Conservation (phyloP, 2,329 filamentous ascomycete genomes). For the Colletotrichum gloeosporioides region DNA sequence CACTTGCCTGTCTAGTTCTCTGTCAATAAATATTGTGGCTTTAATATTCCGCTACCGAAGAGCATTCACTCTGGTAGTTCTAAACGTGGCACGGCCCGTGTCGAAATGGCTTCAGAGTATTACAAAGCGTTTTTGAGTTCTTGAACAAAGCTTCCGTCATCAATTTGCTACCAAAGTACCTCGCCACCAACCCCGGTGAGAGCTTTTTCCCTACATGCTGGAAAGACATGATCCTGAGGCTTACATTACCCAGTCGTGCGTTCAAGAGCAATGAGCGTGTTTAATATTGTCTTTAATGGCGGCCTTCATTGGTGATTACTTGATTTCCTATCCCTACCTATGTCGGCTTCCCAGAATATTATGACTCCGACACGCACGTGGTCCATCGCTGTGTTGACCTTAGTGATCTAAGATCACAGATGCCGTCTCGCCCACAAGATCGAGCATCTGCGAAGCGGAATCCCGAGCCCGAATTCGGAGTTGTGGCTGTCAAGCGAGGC, state of each 20-base stretch:
- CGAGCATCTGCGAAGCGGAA: not conserved
- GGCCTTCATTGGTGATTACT: not conserved
- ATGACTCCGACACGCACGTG: no score
- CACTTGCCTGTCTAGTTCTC: not conserved
- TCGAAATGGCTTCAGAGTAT: not conserved
- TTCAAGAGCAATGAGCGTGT: not conserved
- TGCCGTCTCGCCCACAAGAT: not conserved
- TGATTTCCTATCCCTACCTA: not conserved
- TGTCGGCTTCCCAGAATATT: no score
- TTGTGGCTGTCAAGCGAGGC: not conserved
- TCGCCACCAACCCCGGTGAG: not conserved
- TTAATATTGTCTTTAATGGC: fast-evolving
- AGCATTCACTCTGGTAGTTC: not conserved
- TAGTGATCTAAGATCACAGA: not conserved
- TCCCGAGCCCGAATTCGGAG: not conserved
- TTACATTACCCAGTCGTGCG: not conserved
- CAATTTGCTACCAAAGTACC: not conserved
- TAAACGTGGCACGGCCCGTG: not conserved
- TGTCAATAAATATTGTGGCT: not conserved
- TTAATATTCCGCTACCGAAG: not conserved
- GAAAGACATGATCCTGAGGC: not conserved
- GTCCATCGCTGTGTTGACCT: not conserved
- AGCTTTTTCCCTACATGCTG: not conserved
- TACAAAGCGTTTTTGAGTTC: not conserved
- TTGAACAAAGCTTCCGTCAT: fast-evolving